These are phyloP conservation scores for Fraxinus floribunda DNA, from an alignment of 305 asterid species.

Conservation along the genomic window DNA sequence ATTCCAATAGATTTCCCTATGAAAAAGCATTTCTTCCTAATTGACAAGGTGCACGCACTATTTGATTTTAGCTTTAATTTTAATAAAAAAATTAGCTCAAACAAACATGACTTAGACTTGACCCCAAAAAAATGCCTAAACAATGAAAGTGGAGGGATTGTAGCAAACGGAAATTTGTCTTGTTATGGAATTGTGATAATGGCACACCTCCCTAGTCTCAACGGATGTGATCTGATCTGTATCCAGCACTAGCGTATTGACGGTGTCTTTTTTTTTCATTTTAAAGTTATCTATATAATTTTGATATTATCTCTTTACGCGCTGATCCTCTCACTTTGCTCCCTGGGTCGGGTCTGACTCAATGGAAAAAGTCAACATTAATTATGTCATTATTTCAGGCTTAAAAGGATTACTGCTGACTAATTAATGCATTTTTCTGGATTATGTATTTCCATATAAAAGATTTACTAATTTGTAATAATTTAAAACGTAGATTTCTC, in stretches of 20 bases:
- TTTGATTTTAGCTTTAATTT: too few species aligned
- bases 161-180: neutral
- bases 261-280: neutral
- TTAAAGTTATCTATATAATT: neutral
- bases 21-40: too few species aligned
- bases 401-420: neutral
- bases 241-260: neutral
- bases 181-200: neutral
- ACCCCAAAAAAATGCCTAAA: neutral
- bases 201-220: slow-evolving; percentile 26
- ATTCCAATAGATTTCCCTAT: too few species aligned
- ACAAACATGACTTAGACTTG: too few species aligned
- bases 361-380: neutral
- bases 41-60: too few species aligned
- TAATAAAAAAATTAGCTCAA: too few species aligned
- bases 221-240: neutral
- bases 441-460: neutral
- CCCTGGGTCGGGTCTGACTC: neutral
- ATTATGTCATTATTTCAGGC: neutral
- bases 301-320: slow-evolving; percentile 1
- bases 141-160: neutral
- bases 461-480: too few species aligned
- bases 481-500: neutral
- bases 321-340: neutral
- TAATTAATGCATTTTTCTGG: neutral